These are phyloP conservation scores for Durio zibethinus DNA, from an alignment of 345 rosid genomes.

Conservation along the genomic window DNA sequence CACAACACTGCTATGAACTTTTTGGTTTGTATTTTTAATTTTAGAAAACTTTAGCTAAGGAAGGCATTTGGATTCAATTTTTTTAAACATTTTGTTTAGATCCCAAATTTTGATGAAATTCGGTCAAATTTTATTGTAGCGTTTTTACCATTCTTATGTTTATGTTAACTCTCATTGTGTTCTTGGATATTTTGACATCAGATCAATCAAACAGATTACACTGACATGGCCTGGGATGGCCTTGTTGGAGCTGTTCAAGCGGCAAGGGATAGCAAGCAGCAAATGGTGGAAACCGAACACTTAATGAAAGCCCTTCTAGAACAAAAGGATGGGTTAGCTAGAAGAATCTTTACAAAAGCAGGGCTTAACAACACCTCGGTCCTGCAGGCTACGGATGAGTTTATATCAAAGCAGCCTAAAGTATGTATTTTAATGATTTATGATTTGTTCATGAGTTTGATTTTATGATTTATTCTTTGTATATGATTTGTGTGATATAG, in stretches of 20 bases:
- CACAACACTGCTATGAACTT: too few relatives aligned
- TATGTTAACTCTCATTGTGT: neutral
- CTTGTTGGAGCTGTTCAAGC: slow-evolving; percentile 64
- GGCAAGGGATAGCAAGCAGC: slow-evolving; percentile 58
- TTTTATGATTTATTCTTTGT: neutral
- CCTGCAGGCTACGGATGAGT: slow-evolving; percentile 60
- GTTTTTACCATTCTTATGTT: neutral
- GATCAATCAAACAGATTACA: slow-evolving; percentile 59
- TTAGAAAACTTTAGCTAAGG: neutral
- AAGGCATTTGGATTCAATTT: neutral
- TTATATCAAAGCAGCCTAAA: slow-evolving; percentile 74
- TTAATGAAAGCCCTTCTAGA: slow-evolving; percentile 91
- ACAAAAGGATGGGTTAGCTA: slow-evolving; percentile 83
- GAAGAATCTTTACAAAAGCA: slow-evolving; percentile 74
- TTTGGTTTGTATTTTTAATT: neutral
- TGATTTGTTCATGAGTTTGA: neutral
- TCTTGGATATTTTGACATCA: slow-evolving; percentile 14
- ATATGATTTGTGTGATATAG: neutral
- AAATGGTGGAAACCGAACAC: slow-evolving; percentile 80
- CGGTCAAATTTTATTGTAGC: neutral
- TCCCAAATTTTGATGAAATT: neutral
- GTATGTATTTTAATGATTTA: slow-evolving; percentile 20
- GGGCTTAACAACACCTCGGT: slow-evolving; percentile 67
- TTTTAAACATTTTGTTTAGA: too few relatives aligned
- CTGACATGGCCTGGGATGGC: slow-evolving; percentile 96